Base-by-base conservation (phyloP, 148 eudicot genomes). In the Gaultheria prostrata region DNA sequence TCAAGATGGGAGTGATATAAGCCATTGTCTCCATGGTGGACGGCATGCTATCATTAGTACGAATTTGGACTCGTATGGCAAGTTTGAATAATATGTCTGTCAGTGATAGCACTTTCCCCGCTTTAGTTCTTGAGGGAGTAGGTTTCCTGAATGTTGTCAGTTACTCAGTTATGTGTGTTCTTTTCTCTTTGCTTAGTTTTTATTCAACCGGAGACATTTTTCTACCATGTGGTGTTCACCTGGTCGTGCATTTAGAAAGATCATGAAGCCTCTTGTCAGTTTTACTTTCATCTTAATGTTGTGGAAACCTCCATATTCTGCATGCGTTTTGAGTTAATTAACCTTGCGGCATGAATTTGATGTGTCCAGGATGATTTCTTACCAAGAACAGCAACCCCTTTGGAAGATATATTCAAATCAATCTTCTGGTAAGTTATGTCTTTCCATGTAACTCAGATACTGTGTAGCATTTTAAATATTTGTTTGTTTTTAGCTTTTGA, bases 381-480 rank as follows among this genome's bases (percentile, higher is more conserved):
- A 30, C 86, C 86, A 72, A 79, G 86, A 84, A 84, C 86, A 80
- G 28, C 86, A 8, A 84, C 83, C 24, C 86, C 86, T 13, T 84
- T 84, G 83, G 86, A 84, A 80, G 83, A 80, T 80, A 84, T 84
- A 80, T 84, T 84, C 48, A 63, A 76, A 74, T 84, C 86, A n/a
- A 75, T 84, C 59, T 73, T 84, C 28, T 84, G 86, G 86, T 84
- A 63, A 84, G 83, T 63, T 69, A 18, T 24, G 12, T 80, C 28
- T 8, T 8, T 33, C 28, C 20, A 28, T 73, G 49, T 17, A 54
- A 71, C 63, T 35, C 46, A 32, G 17, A 76, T 71, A 56, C 81
- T 43, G 43, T 33, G 35, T 20, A 49, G 70, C 61, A 53, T 78
- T 76, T 30, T 69, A 33, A 73, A 69, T 56, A 70, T 70, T 65